Conservation (phyloP, 164 flowering plant species). For the Vitis labrusca region DNA sequence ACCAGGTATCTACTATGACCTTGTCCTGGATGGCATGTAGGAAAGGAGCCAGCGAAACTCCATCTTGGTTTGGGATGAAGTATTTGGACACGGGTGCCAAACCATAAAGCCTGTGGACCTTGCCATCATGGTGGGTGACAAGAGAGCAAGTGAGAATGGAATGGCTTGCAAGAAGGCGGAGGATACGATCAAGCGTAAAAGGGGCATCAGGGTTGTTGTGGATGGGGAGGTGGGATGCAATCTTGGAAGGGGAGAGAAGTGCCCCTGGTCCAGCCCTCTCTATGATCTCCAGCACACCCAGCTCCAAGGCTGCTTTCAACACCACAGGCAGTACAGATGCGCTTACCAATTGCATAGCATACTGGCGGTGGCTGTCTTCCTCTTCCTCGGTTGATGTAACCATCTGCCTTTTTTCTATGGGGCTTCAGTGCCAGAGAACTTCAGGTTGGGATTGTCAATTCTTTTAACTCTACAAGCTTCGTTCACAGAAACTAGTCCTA, state of each 20-base stretch:
- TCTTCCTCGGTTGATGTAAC: no score
- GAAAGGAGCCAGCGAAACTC: slow-evolving; percentile 24
- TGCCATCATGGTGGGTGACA: background rate
- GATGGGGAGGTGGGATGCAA: slow-evolving; percentile 4
- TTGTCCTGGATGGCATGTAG: slow-evolving; percentile 9
- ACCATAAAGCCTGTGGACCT: slow-evolving; percentile 11
- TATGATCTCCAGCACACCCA: slow-evolving; percentile 12
- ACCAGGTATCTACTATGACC: slow-evolving; percentile 25
- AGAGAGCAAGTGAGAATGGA: slow-evolving; percentile 26
- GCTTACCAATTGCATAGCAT: slow-evolving; percentile 8
- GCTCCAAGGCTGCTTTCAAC: slow-evolving; percentile 18
- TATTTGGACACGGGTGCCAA: slow-evolving; percentile 15
- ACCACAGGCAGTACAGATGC: slow-evolving; percentile 22
- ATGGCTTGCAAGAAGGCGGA: slow-evolving; percentile 33
- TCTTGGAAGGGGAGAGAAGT: slow-evolving; percentile 3
- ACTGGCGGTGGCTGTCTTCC: no score
- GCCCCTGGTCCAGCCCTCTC: slow-evolving; percentile 7
- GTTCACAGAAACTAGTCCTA: no score
- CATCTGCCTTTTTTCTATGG: no score
- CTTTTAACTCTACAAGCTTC: no score
- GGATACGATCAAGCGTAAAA: slow-evolving; percentile 31
- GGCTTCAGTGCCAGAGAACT: no score
- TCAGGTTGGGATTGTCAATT: no score
- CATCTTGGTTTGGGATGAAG: slow-evolving; percentile 19
- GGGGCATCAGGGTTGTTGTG: slow-evolving; percentile 21